These are phyloP conservation scores for Endoconidiophora polonica DNA, from an alignment of 2,329 filamentous ascomycete genomes.

Conservation along the genomic window DNA sequence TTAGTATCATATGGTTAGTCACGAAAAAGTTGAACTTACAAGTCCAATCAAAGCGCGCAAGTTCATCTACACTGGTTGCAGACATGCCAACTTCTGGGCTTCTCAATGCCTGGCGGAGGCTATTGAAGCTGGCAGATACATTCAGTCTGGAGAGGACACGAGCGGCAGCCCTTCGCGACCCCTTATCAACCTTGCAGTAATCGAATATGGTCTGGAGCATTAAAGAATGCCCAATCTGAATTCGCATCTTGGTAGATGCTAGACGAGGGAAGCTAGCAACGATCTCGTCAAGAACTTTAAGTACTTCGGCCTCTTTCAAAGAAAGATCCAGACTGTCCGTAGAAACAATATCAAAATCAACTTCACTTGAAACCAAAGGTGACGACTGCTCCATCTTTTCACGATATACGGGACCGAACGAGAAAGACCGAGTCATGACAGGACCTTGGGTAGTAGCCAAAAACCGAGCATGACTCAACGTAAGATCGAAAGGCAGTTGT, in stretches of 20 bases:
- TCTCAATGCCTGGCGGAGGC: constrained; percentile 65
- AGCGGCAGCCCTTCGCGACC: constrained; percentile 55
- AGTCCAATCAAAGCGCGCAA: constrained; percentile 82
- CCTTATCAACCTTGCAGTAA: constrained; percentile 60
- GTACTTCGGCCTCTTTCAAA: constrained; percentile 78
- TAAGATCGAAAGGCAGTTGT: constrained; percentile 88
- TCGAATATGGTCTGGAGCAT: constrained; percentile 80
- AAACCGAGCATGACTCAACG: constrained; percentile 69
- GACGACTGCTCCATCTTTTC: constrained; percentile 65
- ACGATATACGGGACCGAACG: constrained; percentile 77
- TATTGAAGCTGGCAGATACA: constrained; percentile 66
- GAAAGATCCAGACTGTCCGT: constrained; percentile 64
- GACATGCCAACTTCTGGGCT: constrained; percentile 68
- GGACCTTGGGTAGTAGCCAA: constrained; percentile 54
- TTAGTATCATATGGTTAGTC: constrained; percentile 13
- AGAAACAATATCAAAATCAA: constrained; percentile 93
- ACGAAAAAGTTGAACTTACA: constrained; percentile 27
- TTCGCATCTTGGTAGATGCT: constrained; percentile 58
- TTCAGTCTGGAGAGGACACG: constrained; percentile 79
- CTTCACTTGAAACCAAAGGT: constrained; percentile 68
- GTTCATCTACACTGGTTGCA: constrained; percentile 76
- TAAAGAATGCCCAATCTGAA: constrained; percentile 78
- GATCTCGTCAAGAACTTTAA: constrained; percentile 90
- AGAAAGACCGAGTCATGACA: constrained; percentile 57
- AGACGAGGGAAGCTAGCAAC: constrained; percentile 64